phyloP scores from a whole-genome alignment of 352 stramenopile genomes.

The Peronospora belbahrii region DNA sequence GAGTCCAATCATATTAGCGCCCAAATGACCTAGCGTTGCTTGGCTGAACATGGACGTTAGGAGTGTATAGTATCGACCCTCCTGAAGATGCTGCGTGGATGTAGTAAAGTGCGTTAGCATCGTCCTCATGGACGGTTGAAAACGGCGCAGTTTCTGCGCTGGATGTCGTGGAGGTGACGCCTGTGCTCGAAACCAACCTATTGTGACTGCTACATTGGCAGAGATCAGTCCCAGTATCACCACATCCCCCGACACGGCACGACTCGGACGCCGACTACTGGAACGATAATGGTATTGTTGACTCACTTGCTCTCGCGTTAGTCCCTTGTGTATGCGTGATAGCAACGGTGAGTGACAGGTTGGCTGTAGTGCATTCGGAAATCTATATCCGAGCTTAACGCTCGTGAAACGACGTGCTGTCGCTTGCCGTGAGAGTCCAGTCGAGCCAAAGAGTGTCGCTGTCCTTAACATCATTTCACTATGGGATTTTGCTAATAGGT shows the following conservation, averaged over 20 bases:
- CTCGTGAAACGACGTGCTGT: constrained; percentile 9
- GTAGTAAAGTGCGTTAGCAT: constrained; percentile 78
- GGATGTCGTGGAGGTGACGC: constrained; percentile 27
- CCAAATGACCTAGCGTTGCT: constrained; percentile 41
- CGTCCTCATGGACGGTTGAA: constrained; percentile 26
- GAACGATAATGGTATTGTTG: constrained; percentile 21
- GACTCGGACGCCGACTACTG: constrained; percentile 17
- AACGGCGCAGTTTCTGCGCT: constrained; percentile 18
- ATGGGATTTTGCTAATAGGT: too few species aligned
- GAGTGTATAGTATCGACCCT: constrained; percentile 66
- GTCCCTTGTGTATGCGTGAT: constrained; percentile 1
- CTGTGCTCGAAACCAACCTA: constrained; percentile 53
- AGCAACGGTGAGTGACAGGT: constrained; percentile 2
- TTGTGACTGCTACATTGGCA: constrained; percentile 46
- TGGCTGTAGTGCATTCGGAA: constrained; percentile 10
- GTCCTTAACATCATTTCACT: constrained; percentile 23
- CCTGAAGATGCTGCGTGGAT: constrained; percentile 49
- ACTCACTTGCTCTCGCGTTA: constrained; percentile 13
- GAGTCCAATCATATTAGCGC: constrained; percentile 67
- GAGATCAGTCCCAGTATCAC: constrained; percentile 50
- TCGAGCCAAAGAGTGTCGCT: constrained; percentile 5
- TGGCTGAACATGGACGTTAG: constrained; percentile 72
- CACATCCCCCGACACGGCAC: constrained; percentile 25
- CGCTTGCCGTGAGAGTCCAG: neutral
- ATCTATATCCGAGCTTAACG: neutral